Evolutionary conservation across 768 basidiomycete species (phyloP).

Genomic region (Boletus coccyginus): DNA sequence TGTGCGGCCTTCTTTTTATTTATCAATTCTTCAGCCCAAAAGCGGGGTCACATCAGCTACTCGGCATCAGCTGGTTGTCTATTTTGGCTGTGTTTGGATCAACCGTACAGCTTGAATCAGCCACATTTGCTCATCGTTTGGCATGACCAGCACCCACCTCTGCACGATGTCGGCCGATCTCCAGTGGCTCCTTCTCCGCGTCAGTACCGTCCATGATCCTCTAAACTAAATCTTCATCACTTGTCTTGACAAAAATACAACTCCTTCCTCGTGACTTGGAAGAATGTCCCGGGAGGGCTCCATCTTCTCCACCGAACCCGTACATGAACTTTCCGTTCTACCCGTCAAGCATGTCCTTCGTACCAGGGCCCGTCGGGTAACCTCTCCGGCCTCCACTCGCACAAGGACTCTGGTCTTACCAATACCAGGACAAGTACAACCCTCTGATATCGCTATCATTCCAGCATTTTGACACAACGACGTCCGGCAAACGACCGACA

Average conservation of each 20-base stretch:
- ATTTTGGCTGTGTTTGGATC: conserved; percentile 27
- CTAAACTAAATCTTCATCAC: background rate
- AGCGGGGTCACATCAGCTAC: too few species aligned
- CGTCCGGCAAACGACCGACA: conserved; percentile 57
- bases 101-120: conserved; percentile 34
- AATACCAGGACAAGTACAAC: conserved; percentile 64
- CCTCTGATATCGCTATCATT: background rate
- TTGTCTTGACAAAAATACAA: conserved; percentile 63
- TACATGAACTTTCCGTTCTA: conserved; percentile 36
- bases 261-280: conserved; percentile 86
- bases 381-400: conserved; percentile 84
- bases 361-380: conserved; percentile 56
- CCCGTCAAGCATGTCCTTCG: conserved; percentile 4
- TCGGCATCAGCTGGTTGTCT: background rate
- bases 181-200: conserved; percentile 90
- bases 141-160: conserved; percentile 11
- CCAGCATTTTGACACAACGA: background rate
- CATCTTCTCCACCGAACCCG: conserved; percentile 81
- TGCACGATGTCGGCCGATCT: conserved; percentile 83
- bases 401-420: conserved; percentile 87
- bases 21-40: too few species aligned
- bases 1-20: too few species aligned
- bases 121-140: conserved; percentile 25
- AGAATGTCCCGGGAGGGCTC: conserved; percentile 70
- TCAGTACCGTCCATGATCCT: conserved; percentile 38